Percentiles rank a stretch among this genome's conserved stretches.
These are phyloP conservation scores for Claviceps fusiformis DNA, from an alignment of 2,329 filamentous ascomycete species.

Conservation along the genomic window DNA sequence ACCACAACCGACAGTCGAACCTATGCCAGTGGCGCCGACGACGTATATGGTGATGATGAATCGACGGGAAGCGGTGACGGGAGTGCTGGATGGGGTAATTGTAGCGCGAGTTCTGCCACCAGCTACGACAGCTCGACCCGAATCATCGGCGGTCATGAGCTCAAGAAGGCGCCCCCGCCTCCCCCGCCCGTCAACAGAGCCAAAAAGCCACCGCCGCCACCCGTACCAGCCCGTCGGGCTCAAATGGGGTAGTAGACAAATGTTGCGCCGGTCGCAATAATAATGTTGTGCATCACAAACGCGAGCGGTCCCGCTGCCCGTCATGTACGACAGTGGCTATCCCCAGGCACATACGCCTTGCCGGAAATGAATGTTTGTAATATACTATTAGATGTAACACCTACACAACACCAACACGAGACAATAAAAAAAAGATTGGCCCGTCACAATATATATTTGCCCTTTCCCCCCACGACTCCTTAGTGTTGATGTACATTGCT, in stretches of 20 bases:
- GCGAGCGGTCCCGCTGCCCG: neutral
- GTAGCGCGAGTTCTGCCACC: constrained; percentile 41
- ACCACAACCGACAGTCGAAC: constrained; percentile 23
- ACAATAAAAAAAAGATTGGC: too few relatives aligned
- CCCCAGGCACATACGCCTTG: neutral
- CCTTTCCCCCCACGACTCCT: too few relatives aligned
- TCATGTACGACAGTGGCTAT: neutral
- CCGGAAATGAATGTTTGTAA: neutral
- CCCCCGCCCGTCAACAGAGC: constrained; percentile 35
- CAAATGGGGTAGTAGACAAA: constrained; percentile 9
- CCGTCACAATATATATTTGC: too few relatives aligned
- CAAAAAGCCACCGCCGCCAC: constrained; percentile 24
- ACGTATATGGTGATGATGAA: constrained; percentile 37
- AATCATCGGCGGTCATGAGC: constrained; percentile 10
- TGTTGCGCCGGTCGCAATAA: constrained; percentile 1
- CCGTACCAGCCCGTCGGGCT: constrained; percentile 19
- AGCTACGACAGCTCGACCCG: constrained; percentile 36
- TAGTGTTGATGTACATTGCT: too few relatives aligned
- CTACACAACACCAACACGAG: too few relatives aligned
- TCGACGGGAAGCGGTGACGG: constrained; percentile 36
- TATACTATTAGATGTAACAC: neutral
- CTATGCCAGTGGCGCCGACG: constrained; percentile 21
- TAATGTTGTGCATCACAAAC: neutral
- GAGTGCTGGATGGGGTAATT: constrained; percentile 36
- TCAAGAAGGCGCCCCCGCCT: constrained; percentile 43